phyloP scores from a whole-genome alignment of 441 rosid species.

The Lepidium campestre region DNA sequence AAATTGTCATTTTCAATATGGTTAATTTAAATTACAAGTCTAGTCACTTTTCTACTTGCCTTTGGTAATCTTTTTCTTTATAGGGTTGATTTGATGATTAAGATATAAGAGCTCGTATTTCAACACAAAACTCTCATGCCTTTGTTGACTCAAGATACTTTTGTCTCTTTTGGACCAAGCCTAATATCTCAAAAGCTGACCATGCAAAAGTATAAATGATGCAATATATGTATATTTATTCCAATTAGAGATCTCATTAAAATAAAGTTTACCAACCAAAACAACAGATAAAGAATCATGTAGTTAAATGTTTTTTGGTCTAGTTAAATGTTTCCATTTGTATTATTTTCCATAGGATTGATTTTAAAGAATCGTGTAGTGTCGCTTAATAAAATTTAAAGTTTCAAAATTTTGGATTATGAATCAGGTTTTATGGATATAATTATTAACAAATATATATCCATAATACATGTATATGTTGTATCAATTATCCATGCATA shows the following conservation, averaged over 20 bases:
- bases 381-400: no score
- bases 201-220: background rate
- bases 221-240: background rate
- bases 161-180: constrained; percentile 7
- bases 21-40: background rate
- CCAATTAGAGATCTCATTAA: background rate
- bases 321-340: no score
- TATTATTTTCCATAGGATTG: no score
- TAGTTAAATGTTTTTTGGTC: no score
- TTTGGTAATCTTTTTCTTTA: background rate
- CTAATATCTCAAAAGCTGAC: constrained; percentile 8
- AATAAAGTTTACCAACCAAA: background rate
- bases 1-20: constrained; percentile 2
- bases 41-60: background rate
- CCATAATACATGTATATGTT: background rate
- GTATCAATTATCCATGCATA: background rate
- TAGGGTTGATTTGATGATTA: constrained; percentile 1
- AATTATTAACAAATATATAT: background rate
- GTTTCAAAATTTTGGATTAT: no score
- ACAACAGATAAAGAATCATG: no score
- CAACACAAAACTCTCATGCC: constrained; percentile 16
- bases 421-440: no score
- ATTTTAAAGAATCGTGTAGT: no score
- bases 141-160: constrained; percentile 23
- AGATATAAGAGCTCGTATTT: constrained; percentile 20